Percentiles rank a stretch among this genome's conserved stretches.
phyloP scores from a whole-genome alignment of 176 grass and related monocot genomes.

The Ensete ventricosum region DNA sequence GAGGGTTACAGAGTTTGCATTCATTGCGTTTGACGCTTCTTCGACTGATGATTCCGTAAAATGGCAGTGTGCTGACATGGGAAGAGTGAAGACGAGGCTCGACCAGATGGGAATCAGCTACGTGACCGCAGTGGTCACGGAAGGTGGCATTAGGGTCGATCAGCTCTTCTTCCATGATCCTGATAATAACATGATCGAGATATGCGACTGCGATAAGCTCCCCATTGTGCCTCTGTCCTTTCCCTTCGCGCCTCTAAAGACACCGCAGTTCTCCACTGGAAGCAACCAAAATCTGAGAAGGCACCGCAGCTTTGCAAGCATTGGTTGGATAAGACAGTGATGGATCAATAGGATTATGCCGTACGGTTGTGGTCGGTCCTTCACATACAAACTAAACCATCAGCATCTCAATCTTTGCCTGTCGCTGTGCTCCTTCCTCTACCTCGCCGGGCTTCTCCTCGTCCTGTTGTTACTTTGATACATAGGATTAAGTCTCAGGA shows the following conservation, averaged over 20 bases:
- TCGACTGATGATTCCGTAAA: neutral
- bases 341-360: no score
- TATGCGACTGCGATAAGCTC: constrained; percentile 60
- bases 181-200: constrained; percentile 66
- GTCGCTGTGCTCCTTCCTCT: neutral
- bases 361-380: no score
- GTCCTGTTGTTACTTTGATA: no score
- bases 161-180: constrained; percentile 90
- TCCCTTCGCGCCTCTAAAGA: no score
- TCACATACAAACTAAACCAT: no score
- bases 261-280: no score
- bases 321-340: neutral
- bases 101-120: constrained; percentile 25
- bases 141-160: constrained; percentile 43
- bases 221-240: neutral
- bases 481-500: no score
- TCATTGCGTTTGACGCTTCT: neutral
- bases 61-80: constrained; percentile 53
- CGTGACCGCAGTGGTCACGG: constrained; percentile 30
- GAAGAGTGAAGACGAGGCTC: constrained; percentile 31
- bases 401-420: neutral
- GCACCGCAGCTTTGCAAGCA: neutral
- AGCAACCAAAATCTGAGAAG: no score
- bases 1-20: neutral
- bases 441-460: neutral